Conservation (phyloP, 768 basidiomycete species). For the Terana coerulea region DNA sequence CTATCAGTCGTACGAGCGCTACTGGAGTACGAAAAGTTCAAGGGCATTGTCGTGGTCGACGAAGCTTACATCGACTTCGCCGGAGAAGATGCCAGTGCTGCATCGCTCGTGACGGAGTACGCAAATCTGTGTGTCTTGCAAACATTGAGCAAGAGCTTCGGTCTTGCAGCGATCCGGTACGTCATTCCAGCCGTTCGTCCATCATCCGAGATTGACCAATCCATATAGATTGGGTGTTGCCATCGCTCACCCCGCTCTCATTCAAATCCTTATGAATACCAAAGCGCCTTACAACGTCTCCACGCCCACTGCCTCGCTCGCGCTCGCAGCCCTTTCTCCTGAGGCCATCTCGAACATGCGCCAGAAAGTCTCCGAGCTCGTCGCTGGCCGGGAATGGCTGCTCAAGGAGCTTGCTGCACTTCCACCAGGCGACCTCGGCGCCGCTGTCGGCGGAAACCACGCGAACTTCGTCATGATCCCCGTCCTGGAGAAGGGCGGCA, state of each 20-base stretch:
- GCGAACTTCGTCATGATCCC: constrained; percentile 91
- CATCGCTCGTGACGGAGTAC: constrained; percentile 70
- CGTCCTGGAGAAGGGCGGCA: constrained; percentile 47
- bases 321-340: constrained; percentile 71
- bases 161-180: constrained; percentile 91
- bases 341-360: constrained; percentile 60
- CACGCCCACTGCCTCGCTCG: constrained; percentile 81
- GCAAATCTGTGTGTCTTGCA: constrained; percentile 93
- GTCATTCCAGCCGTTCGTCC: constrained; percentile 18
- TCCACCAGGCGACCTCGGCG: constrained; percentile 52
- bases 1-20: constrained; percentile 64
- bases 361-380: constrained; percentile 56
- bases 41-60: constrained; percentile 90
- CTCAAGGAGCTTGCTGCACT: constrained; percentile 46
- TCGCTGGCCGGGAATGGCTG: constrained; percentile 53
- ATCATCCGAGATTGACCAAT: constrained; percentile 1
- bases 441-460: constrained; percentile 72
- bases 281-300: constrained; percentile 99
- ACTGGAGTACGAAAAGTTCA: constrained; percentile 77
- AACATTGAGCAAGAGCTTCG: constrained; percentile 95
- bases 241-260: constrained; percentile 82
- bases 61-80: constrained; percentile 98
- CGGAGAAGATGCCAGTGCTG: constrained; percentile 55
- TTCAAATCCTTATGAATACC: constrained; percentile 89
- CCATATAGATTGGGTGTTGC: constrained; percentile 76